Evolutionary conservation across 345 rosid genomes (phyloP), one percentile per base, ranked within the genome.

Genomic region (Limnanthes douglasii): DNA sequence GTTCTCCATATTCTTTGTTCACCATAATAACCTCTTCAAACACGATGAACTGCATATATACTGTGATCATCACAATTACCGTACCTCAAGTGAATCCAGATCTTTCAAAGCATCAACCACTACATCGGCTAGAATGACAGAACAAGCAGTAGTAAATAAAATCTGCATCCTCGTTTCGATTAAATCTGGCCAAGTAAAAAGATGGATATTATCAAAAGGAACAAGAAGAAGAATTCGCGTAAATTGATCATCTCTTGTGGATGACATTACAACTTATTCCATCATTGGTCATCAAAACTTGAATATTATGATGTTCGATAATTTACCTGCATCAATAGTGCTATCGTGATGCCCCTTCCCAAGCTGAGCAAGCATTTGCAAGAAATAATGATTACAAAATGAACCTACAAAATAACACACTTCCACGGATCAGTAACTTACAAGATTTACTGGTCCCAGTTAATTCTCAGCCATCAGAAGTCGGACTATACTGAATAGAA

Each of bases 341-440:
- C 66, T 72, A 55, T 64, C 88, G 45, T 72, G 69, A 18, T 62
- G 61, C 25, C 96, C 98, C 54, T 76, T 65, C 37, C 98, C 75
- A 39, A 80, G 59, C 30, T 59, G 61, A 7, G 98, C 84, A 21
- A 90, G 74, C 78, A 55, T 72, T 64, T 51, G 78, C 61, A 90
- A 65, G 64, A 90, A 90, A 65, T 84, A 68, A 36, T 80, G 95
- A 53, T 90, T 90, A 44, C 96, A 84, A 45, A 69, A 80, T 24
- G 66, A 38, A 39, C 98, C 98, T 90, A 37, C 43, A 25, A 7
- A 34, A 40, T 16, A n/a, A n/a, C n/a, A n/a, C n/a, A n/a, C n/a
- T n/a, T n/a, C n/a, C n/a, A n/a, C n/a, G n/a, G n/a, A n/a, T n/a
- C n/a, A n/a, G n/a, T n/a, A n/a, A n/a, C n/a, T n/a, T n/a, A n/a